Conservation (phyloP, 1,284 basidiomycete genomes). For the Macrocystidia cucumis region DNA sequence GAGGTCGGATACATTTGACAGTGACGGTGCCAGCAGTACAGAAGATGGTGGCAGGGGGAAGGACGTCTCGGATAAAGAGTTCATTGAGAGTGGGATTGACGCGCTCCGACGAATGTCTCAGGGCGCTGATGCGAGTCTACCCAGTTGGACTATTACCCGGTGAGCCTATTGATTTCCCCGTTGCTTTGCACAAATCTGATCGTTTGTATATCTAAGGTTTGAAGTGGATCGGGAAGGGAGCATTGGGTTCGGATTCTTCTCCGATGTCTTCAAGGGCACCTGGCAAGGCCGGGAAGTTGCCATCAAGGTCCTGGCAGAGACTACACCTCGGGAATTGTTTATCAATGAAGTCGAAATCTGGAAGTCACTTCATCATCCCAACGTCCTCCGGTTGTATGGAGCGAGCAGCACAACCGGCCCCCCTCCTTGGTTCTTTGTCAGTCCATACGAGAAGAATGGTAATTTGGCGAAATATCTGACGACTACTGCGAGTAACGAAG, state of each 20-base stretch:
- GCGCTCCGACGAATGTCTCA: conserved; percentile 43
- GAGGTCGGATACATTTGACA: conserved; percentile 17
- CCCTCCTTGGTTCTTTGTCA: conserved; percentile 65
- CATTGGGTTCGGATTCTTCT: conserved; percentile 64
- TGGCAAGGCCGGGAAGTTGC: conserved; percentile 58
- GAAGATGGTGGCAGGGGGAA: conserved; percentile 22
- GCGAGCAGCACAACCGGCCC: conserved; percentile 51
- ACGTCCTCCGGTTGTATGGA: conserved; percentile 49
- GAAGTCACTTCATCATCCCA: conserved; percentile 41
- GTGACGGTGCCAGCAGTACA: conserved; percentile 31
- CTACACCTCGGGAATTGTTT: conserved; percentile 42
- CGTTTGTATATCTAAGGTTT: conserved; percentile 8
- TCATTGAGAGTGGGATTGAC: conserved; percentile 41
- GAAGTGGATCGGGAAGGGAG: conserved; percentile 48
- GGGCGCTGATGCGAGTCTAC: conserved; percentile 37
- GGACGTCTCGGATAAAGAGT: conserved; percentile 44
- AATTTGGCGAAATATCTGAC: conserved; percentile 31
- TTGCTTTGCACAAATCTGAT: neutral
- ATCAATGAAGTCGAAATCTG: conserved; percentile 43
- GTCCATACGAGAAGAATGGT: conserved; percentile 49
- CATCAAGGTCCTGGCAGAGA: conserved; percentile 44
- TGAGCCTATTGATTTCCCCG: conserved; percentile 17
- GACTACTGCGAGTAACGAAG: conserved; percentile 10
- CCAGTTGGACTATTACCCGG: conserved; percentile 70
- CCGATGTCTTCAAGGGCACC: conserved; percentile 59